phyloP scores from a whole-genome alignment of 768 basidiomycete species.

The Boletus eberwhitei region DNA sequence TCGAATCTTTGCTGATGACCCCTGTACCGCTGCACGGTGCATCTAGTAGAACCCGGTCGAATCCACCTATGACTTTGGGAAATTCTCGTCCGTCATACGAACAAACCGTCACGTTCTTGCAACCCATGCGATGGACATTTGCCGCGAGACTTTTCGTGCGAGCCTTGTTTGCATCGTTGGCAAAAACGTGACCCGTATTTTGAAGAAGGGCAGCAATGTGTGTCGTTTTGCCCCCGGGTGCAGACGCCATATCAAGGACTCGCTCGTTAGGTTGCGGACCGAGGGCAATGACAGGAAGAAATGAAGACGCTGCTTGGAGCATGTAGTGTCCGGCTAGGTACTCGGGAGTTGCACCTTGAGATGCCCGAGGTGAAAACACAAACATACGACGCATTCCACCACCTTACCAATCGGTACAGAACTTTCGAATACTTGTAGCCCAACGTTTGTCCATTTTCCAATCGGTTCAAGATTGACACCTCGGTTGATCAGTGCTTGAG shows the following conservation, averaged over 20 bases:
- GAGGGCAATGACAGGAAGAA: constrained; percentile 97
- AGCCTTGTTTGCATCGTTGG: constrained; percentile 93
- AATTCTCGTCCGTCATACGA: constrained; percentile 98
- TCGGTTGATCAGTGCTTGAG: constrained; percentile 89
- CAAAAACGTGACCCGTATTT: constrained; percentile 97
- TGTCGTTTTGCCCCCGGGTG: constrained; percentile 97
- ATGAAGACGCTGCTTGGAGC: constrained; percentile 98
- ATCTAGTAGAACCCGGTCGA: constrained; percentile 94
- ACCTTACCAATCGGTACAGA: constrained; percentile 82
- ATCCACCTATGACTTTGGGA: constrained; percentile 98
- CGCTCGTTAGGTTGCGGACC: constrained; percentile 90
- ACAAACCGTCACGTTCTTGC: constrained; percentile 96
- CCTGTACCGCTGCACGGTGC: constrained; percentile 98
- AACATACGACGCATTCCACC: background rate
- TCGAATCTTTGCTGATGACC: constrained; percentile 95
- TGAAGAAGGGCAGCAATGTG: constrained; percentile 96
- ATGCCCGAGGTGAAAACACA: background rate
- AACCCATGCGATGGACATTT: constrained; percentile 94
- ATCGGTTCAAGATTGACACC: constrained; percentile 98
- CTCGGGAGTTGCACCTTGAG: constrained; percentile 87
- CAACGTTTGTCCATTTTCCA: constrained; percentile 99
- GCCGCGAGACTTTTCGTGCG: constrained; percentile 96
- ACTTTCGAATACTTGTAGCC: constrained; percentile 97
- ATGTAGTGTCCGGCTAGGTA: constrained; percentile 99
- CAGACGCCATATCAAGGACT: constrained; percentile 97